A percentile compares a stretch with the other conserved stretches of the same genome.
phyloP scores from a whole-genome alignment of 176 grass and related monocot species.

The Oryza nivara region DNA sequence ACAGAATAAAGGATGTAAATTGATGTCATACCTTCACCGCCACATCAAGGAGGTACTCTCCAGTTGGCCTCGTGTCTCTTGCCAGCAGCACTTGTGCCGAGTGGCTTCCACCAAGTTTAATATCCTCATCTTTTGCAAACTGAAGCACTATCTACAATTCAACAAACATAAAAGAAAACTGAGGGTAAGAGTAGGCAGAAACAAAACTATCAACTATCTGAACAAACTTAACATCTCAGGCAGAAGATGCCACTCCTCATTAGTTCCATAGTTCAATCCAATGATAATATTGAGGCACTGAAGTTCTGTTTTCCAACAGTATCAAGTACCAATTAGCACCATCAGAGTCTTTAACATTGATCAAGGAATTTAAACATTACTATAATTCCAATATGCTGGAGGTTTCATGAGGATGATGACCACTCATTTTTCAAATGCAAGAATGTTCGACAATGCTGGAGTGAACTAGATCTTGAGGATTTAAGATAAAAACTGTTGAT shows the following conservation, averaged over 20 bases:
- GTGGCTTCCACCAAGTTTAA: slow-evolving; percentile 53
- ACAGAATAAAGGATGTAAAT: not conserved
- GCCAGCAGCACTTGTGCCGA: slow-evolving; percentile 73
- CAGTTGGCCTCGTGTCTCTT: slow-evolving; percentile 91
- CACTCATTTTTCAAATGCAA: too few species aligned
- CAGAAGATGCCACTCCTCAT: not conserved
- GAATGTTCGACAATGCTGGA: too few species aligned
- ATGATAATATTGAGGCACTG: not conserved
- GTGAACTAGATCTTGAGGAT: too few species aligned
- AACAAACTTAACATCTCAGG: not conserved
- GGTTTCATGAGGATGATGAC: too few species aligned
- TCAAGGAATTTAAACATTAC: not conserved
- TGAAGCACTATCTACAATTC: slow-evolving; percentile 65
- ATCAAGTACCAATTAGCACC: not conserved
- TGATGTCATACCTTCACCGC: slow-evolving; percentile 59
- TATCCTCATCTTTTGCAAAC: slow-evolving; percentile 68
- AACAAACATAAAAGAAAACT: not conserved
- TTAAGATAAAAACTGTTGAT: too few species aligned
- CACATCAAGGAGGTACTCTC: slow-evolving; percentile 72
- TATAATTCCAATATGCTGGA: too few species aligned
- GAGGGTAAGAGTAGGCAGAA: not conserved
- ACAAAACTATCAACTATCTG: not conserved
- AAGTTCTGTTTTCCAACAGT: not conserved
- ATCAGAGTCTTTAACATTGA: not conserved
- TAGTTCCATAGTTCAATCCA: slow-evolving; percentile 16